Evolutionary conservation across 495 filamentous ascomycete species (phyloP), one percentile per base, ranked within the genome.

Genomic region (Hyaloscypha finlandica): DNA sequence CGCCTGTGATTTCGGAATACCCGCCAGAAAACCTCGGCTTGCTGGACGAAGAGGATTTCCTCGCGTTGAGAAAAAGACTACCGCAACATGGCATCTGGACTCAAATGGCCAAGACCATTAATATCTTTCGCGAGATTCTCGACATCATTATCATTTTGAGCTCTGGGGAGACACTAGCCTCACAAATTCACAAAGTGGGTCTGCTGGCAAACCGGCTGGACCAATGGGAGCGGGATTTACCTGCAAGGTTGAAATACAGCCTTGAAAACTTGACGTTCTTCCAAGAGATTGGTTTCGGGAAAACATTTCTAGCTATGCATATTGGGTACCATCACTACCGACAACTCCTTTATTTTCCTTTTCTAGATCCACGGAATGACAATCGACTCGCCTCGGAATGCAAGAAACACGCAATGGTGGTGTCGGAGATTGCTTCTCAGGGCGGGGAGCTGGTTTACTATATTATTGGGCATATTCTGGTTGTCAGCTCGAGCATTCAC

Each of bases 381-480:
- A 35, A 53, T 30, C 22, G 20, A 11, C 42, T 63, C 14, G 39
- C 35, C 8, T 37, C 61, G n/a, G 22, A 63, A 29, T 63, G 61
- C n/a, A 63, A 63, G 42, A 51, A 63, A 53, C 61, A 63, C 32
- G 61, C 61, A 12, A 63, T 63, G 25, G 30, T 53, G 29, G 48
- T 63, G 9, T 63, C 61, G n/a, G 61, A 63, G 29, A 63, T 63
- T n/a, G 61, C 45, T 2, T 54, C 30, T 30, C 39, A 63, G 54
- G 61, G 42, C 22, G 61, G 61, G n/a, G 45, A 63, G 33, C 12
- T 53, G 12, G 61, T 53, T 6, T 63, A 63, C 45, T 63, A 53
- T 32, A 51, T 63, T 6, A 63, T 53, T 53, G 61, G 61, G 29
- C 61, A 63, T 63, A 63, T 63, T 8, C 33, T 63, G 20, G 61